These are phyloP conservation scores for Mycena amicta DNA, from an alignment of 768 basidiomycete species.

Conservation along the genomic window DNA sequence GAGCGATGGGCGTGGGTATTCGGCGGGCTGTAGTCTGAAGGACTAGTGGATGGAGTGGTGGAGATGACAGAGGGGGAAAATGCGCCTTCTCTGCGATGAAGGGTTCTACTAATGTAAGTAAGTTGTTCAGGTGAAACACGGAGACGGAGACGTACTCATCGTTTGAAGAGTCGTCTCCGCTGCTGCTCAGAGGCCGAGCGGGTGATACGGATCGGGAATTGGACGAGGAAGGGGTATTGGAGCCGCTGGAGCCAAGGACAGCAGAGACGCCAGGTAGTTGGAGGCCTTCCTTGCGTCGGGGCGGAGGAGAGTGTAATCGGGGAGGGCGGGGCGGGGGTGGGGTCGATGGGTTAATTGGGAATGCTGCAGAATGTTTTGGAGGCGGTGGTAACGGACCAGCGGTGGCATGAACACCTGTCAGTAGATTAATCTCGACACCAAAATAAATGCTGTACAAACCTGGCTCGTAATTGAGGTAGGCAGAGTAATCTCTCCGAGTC, in stretches of 20 bases:
- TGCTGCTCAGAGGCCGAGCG: slow-evolving; percentile 4
- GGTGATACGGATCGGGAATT: slow-evolving; percentile 21
- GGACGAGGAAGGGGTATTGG: slow-evolving; percentile 20
- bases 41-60: slow-evolving; percentile 27
- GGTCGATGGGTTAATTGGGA: slow-evolving; percentile 46
- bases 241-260: slow-evolving; percentile 40
- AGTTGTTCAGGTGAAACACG: slow-evolving; percentile 12
- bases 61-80: slow-evolving; percentile 52
- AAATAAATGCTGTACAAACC: slow-evolving; percentile 38
- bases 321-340: slow-evolving; percentile 64
- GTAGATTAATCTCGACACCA: slow-evolving; percentile 6
- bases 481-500: slow-evolving; percentile 28
- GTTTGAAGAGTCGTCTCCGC: slow-evolving; percentile 10
- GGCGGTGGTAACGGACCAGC: slow-evolving; percentile 77
- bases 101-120: slow-evolving; percentile 22
- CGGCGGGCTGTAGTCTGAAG: slow-evolving; percentile 17
- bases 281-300: slow-evolving; percentile 53
- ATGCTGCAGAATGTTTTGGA: slow-evolving; percentile 58
- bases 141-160: slow-evolving; percentile 12
- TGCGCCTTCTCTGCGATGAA: slow-evolving; percentile 65
- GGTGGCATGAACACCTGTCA: slow-evolving; percentile 59
- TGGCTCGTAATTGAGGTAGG: slow-evolving; percentile 65
- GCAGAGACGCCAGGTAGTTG: slow-evolving; percentile 60
- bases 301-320: slow-evolving; percentile 54
- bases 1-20: slow-evolving; percentile 6